Conservation (phyloP, 352 stramenopile genomes). For the Phytopythium delawarense region DNA sequence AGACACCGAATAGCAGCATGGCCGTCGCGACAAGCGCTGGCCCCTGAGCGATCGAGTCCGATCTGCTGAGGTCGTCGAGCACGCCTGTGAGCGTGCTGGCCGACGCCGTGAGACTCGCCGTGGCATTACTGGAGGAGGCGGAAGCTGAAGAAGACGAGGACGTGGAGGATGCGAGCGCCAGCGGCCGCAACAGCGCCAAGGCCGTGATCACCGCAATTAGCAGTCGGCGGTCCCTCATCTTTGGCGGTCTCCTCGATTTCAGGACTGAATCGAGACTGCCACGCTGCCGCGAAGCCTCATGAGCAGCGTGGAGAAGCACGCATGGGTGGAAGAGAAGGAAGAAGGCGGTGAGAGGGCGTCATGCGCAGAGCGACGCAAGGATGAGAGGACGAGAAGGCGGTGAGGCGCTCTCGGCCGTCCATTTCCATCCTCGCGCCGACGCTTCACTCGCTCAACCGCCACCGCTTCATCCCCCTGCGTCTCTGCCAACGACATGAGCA, state of each 20-base stretch:
- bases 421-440: not conserved
- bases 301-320: not conserved
- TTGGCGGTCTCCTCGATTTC: not conserved
- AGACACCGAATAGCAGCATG: conserved; percentile 4
- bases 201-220: not conserved
- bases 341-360: not conserved
- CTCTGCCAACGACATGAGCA: not conserved
- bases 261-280: not conserved
- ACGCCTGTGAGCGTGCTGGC: not conserved
- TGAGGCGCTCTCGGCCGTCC: not conserved
- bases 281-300: not conserved
- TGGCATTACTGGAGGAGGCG: not conserved
- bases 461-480: not conserved
- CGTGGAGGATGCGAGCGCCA: not conserved
- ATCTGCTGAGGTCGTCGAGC: not conserved
- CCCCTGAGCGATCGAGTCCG: not conserved
- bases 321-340: not conserved
- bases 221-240: not conserved
- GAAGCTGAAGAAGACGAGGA: conserved; percentile 4
- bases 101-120: not conserved
- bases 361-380: not conserved
- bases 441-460: not conserved
- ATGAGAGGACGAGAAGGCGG: not conserved
- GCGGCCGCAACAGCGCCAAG: not conserved
- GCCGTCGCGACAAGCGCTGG: not conserved